These are phyloP conservation scores for Acrodontium crateriforme DNA, from an alignment of 2,329 filamentous ascomycete genomes.

Conservation along the genomic window DNA sequence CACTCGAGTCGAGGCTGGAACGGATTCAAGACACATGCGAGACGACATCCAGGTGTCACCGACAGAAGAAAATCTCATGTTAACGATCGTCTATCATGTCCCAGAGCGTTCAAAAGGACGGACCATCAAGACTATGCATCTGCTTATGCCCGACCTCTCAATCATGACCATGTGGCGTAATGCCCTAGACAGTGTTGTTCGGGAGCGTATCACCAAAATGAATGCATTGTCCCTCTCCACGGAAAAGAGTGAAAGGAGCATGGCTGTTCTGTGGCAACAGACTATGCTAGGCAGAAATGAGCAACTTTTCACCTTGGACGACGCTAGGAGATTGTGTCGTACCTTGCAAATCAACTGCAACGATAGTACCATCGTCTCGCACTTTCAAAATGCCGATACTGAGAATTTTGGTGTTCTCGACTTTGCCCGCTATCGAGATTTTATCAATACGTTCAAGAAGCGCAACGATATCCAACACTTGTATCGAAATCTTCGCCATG, in stretches of 20 bases:
- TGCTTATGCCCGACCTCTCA: constrained; percentile 63
- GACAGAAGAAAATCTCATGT: constrained; percentile 58
- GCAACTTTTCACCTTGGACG: constrained; percentile 61
- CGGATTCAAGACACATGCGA: constrained; percentile 76
- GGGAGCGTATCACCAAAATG: constrained; percentile 81
- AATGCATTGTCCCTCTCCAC: constrained; percentile 62
- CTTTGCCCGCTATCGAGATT: constrained; percentile 69
- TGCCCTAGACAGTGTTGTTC: constrained; percentile 70
- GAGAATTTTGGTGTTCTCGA: constrained; percentile 52
- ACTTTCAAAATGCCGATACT: constrained; percentile 62
- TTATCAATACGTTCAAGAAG: constrained; percentile 70
- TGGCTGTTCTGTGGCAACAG: constrained; percentile 53
- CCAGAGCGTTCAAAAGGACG: constrained; percentile 62
- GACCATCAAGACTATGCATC: constrained; percentile 64
- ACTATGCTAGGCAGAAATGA: constrained; percentile 47
- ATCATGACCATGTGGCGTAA: constrained; percentile 68
- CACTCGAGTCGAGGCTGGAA: constrained; percentile 71
- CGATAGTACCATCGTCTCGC: constrained; percentile 54
- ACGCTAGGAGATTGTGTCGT: constrained; percentile 72
- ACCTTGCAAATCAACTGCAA: constrained; percentile 87
- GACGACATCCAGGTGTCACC: constrained; percentile 64
- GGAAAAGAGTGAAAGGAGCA: constrained; percentile 66
- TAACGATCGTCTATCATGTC: constrained; percentile 77
- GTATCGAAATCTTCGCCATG: constrained; percentile 43
- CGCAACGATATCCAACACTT: constrained; percentile 67